Conservation (phyloP, 2,329 filamentous ascomycete genomes). For the Phoma sp. region DNA sequence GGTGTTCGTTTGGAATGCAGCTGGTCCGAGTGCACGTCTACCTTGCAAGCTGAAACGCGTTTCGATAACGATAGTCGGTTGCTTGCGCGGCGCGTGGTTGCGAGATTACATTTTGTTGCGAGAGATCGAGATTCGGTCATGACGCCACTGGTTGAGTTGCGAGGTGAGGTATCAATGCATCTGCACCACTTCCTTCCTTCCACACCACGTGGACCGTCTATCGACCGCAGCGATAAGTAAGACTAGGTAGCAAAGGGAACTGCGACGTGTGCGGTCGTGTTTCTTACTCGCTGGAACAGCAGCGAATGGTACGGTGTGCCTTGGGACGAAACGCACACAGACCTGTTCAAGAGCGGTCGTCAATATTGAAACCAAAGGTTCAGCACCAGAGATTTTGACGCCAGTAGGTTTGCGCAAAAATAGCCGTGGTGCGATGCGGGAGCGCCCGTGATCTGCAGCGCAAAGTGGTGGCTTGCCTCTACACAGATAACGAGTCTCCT, state of each 20-base stretch:
- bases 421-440: slow-evolving; percentile 15
- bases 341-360: background rate
- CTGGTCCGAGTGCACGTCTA: background rate
- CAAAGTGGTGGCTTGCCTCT: slow-evolving; percentile 2
- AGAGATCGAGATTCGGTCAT: background rate
- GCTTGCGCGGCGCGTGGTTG: slow-evolving; percentile 5
- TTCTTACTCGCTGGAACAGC: background rate
- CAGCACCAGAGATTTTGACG: slow-evolving; percentile 1
- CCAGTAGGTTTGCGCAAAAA: slow-evolving; percentile 10
- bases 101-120: too few species aligned
- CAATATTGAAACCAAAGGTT: slow-evolving; percentile 6
- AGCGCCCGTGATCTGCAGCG: slow-evolving; percentile 28
- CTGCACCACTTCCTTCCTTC: background rate
- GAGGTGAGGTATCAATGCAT: background rate
- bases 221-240: background rate
- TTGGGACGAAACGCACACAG: too few species aligned
- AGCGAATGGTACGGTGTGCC: background rate
- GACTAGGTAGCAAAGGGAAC: too few species aligned
- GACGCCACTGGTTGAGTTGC: background rate
- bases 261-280: too few species aligned
- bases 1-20: background rate
- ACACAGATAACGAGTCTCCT: too few species aligned
- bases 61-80: slow-evolving; percentile 13
- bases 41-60: slow-evolving; percentile 9
- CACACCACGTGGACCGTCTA: background rate